Evolutionary conservation across 192 early-diverging fungal genomes (phyloP), one percentile per base, ranked within the genome.

Genomic region (Coemansia sp.): DNA sequence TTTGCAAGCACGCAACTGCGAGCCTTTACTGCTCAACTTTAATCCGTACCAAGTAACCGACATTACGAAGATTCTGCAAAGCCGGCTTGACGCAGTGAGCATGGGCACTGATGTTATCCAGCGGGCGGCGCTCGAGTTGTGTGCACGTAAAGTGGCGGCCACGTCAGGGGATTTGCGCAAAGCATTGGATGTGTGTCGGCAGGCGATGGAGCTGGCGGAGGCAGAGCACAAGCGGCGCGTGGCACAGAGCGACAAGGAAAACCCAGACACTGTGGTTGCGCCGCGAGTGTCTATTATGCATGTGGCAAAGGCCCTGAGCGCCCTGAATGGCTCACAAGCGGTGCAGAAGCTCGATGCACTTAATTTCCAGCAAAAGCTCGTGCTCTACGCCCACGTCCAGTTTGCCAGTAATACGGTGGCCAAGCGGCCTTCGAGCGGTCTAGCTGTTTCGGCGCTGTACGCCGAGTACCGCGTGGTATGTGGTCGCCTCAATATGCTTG

Each of bases 61-160:
- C 72, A 97, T 98, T 60, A 75, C 85, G 2, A 84, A 76, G n/a
- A 97, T 98, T 66, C 90, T 98, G 54, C 90, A 91, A 62, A 89
- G 87, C 48, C 87, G 96, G 25, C 75, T 97, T 1, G 76, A 79
- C 23, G 83, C 84, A 2, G 75, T 95, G 6, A 38, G 66, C 2
- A 32, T 15, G 5, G 39, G 47, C 25, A 66, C 32, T 17, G 78
- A 70, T 3, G 73, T 97, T 60, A 94, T 98, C 70, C 88, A 95
- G 25, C 75, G 86, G 23, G 83, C 80, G 12, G 96, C 95, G 5
- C 85, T 98, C 23, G 95, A 97, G 69, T 70, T 98, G 8, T 94
- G 92, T 69, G 94, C 97, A 21, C 86, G 94, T 41, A 98, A 97
- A 80, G 88, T 94, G 1, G 90, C 88, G 1, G 88, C 93, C 21